Percentiles rank a stretch among this genome's conserved stretches.
These are phyloP conservation scores for Wickerhamomyces silvicola DNA, from an alignment of 805 yeast species.

Conservation along the genomic window DNA sequence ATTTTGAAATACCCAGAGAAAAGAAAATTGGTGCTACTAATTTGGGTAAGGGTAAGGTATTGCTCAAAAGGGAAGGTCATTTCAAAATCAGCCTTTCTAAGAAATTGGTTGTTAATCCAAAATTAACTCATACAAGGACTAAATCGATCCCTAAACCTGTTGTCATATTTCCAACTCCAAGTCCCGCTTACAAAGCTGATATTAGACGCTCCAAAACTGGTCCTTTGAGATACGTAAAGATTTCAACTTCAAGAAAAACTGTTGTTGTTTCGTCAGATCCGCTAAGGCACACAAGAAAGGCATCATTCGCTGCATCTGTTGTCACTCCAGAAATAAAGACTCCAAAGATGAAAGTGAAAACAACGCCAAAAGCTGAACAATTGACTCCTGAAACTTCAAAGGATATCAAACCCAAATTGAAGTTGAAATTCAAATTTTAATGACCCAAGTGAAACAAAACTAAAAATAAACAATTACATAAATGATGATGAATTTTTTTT, in stretches of 20 bases:
- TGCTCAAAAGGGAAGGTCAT: conserved; percentile 48
- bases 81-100: conserved; percentile 17
- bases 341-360: conserved; percentile 1
- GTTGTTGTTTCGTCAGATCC: conserved; percentile 39
- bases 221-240: conserved; percentile 37
- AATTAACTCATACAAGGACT: conserved; percentile 3
- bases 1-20: conserved; percentile 59
- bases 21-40: conserved; percentile 58
- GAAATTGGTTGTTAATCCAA: conserved; percentile 3
- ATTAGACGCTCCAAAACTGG: conserved; percentile 16
- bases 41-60: conserved; percentile 46
- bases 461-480: too few relatives aligned
- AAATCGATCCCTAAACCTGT: conserved; percentile 5
- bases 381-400: neutral
- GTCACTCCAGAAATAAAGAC: neutral
- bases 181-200: conserved; percentile 10
- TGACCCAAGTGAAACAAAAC: too few relatives aligned
- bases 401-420: conserved; percentile 6
- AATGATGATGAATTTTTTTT: neutral
- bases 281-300: conserved; percentile 18
- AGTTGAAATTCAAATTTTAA: conserved; percentile 12
- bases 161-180: conserved; percentile 1
- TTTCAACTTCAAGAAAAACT: conserved; percentile 28
- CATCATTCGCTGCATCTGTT: conserved; percentile 5
- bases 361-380: neutral